Evolutionary conservation across 2,329 filamentous ascomycete genomes (phyloP), one percentile per base, ranked within the genome.

Genomic region (Penicillium sp.): DNA sequence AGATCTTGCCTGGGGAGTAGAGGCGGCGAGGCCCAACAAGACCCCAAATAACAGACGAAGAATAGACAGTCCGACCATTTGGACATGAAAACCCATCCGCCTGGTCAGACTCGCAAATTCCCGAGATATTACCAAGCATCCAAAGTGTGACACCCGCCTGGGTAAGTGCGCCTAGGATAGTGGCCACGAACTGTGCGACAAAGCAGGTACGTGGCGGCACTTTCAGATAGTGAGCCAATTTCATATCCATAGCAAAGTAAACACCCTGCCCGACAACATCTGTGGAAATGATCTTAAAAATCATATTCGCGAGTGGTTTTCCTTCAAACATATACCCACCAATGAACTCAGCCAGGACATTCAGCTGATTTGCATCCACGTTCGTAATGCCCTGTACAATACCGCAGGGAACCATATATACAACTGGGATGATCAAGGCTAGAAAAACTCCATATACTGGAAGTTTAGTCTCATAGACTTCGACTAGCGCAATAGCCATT

Each of bases 171-270:
- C 77, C 78, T 4, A 80, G 68, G 37, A 81, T 69, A 11, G 78
- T 80, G 33, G 79, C 79, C 12, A 78, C 58, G 2, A 76, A 75
- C 64, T 83, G 80, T 8, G 75, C 77, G 33, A 74, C 72, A 64
- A 82, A 82, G 3, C 78, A 69, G 11, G 76, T 78, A 5, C 75
- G 71, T 0, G 77, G 77, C 0, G 79, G 75, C 40, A 82, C 77
- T 62, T 82, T 81, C 53, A 80, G 67, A 64, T 82, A 81, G 54
- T 80, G 79, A 1, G 74, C 80, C 35, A 82, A 67, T 65, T 82
- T 82, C 73, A 81, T 73, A 59, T 82, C 80, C 58, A 77, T 73
- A 1, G 73, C 71, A 51, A 80, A 81, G 37, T 75, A 78, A 16
- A 80, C 70, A 0, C 74, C 78, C 56, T 80, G 77, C 14, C 75